These are phyloP conservation scores for Xerocomellus chrysenteron DNA, from an alignment of 768 basidiomycete species.

Conservation along the genomic window DNA sequence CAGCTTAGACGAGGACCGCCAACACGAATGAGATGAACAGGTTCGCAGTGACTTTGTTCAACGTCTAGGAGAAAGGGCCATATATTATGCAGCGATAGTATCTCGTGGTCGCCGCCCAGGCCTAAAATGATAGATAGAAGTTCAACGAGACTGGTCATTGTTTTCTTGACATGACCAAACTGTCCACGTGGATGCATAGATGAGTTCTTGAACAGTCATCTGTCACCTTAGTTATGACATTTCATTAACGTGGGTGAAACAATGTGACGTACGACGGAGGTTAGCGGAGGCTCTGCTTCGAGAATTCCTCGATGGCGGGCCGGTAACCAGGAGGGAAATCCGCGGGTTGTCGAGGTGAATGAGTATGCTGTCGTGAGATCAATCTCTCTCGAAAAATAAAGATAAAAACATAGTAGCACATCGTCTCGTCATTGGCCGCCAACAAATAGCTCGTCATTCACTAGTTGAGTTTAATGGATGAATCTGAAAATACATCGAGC, in stretches of 20 bases:
- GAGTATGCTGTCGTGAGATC: not conserved
- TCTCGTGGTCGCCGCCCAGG: not conserved
- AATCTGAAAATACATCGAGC: not conserved
- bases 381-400: not conserved
- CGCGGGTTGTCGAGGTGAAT: not conserved
- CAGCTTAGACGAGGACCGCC: not conserved
- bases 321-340: not conserved
- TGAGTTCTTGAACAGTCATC: not conserved
- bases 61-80: not conserved
- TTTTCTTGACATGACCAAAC: no score
- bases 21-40: not conserved
- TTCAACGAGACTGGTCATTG: no score
- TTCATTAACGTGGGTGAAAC: not conserved
- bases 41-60: not conserved
- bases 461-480: not conserved
- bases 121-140: not conserved
- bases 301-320: not conserved
- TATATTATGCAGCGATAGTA: not conserved
- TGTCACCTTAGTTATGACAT: not conserved
- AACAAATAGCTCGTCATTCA: not conserved
- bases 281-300: not conserved
- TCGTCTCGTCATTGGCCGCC: not conserved
- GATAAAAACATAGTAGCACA: not conserved
- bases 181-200: not conserved
- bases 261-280: not conserved